Base-by-base conservation (phyloP, 2,329 filamentous ascomycete species). In the Colletotrichum sp. region DNA sequence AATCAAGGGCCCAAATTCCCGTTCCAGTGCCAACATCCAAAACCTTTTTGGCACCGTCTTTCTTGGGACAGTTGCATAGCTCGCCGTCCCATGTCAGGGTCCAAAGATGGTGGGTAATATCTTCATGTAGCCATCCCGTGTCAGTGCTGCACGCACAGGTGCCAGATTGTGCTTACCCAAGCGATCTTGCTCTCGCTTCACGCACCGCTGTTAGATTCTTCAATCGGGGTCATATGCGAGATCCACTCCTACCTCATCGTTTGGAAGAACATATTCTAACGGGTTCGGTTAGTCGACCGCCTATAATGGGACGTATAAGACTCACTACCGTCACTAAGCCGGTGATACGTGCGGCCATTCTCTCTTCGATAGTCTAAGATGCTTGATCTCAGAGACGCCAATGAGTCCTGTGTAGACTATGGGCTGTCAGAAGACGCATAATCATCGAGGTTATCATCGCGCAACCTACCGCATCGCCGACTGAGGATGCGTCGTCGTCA, bases 81-180 rank as follows among this genome's bases (percentile, higher is more conserved):
- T 82, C 81, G 9, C 79, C 80, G 2, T 81, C 79, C n/a, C 83
- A 79, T 0, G 83, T 85, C 9, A 86, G 69, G 0, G 74, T 61
- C 62, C 82, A 84, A 0, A 85, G 71, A 39, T 85, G 81, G 70
- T 86, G 84, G 74, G 85, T 82, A 0, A 86, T 71, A 70, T 86
- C 83, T 81, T 15, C 8, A 9, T 4, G 18, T n/a, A 10, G 18
- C 9, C 18, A n/a, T 9, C 39, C 39, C 16, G 4, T 8, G 18
- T 39, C 22, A 27, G n/a, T 8, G n/a, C 2, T 15, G 36, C 2
- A 39, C 16, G 36, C 36, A 39, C 1, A 5, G 0, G 36, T 43
- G 39, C 9, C 18, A 43, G 3, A 3, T 2, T 4, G 6, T 7
- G 16, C 27, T 52, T 64, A 64, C 64, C 62, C 34, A 62, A 12